phyloP scores from a whole-genome alignment of 208 protist species.

The Strigomonas culicis region DNA sequence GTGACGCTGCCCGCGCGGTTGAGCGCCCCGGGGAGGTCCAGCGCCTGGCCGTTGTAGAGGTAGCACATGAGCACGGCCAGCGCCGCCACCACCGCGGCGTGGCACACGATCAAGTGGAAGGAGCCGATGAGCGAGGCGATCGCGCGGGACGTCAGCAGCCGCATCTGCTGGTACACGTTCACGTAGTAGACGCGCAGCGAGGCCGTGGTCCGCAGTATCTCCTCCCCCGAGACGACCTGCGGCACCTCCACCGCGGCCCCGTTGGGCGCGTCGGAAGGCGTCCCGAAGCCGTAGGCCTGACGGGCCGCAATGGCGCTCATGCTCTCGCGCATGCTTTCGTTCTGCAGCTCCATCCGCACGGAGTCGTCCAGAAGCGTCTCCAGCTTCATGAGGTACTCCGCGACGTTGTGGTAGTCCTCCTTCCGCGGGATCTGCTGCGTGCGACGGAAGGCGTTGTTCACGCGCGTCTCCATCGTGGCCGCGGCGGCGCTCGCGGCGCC shows the following conservation, averaged over 20 bases:
- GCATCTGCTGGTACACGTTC: constrained; percentile 83
- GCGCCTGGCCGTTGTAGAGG: constrained; percentile 73
- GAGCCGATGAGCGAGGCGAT: constrained; percentile 60
- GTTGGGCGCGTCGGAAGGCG: constrained; percentile 11
- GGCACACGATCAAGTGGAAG: constrained; percentile 78
- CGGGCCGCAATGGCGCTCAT: constrained; percentile 7
- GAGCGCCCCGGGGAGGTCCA: constrained; percentile 81
- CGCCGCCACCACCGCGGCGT: constrained; percentile 70
- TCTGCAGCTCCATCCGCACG: constrained; percentile 50
- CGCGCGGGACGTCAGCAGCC: constrained; percentile 67
- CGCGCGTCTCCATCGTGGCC: constrained; percentile 47
- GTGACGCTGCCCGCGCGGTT: constrained; percentile 85
- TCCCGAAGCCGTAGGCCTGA: constrained; percentile 18
- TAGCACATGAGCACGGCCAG: constrained; percentile 75
- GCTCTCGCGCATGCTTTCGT: constrained; percentile 7
- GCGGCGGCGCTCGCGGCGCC: constrained; percentile 65
- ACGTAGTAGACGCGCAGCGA: constrained; percentile 73
- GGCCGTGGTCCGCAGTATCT: constrained; percentile 44
- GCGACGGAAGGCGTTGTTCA: constrained; percentile 38
- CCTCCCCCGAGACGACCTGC: constrained; percentile 18
- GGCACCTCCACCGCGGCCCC: constrained; percentile 8
- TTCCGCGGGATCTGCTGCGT: constrained; percentile 32
- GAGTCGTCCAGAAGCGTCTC: constrained; percentile 75
- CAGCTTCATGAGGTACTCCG: constrained; percentile 87
- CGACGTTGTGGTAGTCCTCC: constrained; percentile 57